Percentiles rank a stretch among this genome's conserved stretches.
Evolutionary conservation across 352 stramenopile species (phyloP).

Genomic region (Globisporangium uncinulatum): DNA sequence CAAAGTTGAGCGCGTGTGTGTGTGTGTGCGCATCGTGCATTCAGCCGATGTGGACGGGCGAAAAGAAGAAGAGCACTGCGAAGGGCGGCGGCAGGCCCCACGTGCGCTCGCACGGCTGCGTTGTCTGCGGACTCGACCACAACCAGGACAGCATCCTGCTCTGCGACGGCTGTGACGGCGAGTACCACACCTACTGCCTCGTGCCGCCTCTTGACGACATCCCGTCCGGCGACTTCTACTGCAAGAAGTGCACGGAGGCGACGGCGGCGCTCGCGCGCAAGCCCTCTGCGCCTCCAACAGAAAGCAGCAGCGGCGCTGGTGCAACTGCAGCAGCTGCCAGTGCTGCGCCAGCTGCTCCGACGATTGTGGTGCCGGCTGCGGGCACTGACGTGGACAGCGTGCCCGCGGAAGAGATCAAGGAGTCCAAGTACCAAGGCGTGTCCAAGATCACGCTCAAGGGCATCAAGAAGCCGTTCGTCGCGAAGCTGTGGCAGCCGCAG

Average conservation of each 20-base stretch:
- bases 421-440: constrained; percentile 77
- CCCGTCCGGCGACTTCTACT: constrained; percentile 79
- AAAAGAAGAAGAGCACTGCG: constrained; percentile 10
- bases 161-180: constrained; percentile 79
- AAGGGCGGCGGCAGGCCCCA: constrained; percentile 16
- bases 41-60: constrained; percentile 9
- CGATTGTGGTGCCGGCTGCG: neutral
- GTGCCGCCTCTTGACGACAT: constrained; percentile 66
- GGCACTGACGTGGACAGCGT: constrained; percentile 11
- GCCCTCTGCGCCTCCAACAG: constrained; percentile 3
- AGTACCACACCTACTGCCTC: constrained; percentile 86
- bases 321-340: too few species aligned
- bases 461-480: constrained; percentile 78
- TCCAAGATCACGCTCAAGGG: constrained; percentile 76
- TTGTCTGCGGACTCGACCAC: constrained; percentile 63
- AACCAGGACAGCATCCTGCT: constrained; percentile 79
- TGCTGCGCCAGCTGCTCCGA: neutral
- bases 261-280: constrained; percentile 38
- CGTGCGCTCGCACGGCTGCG: constrained; percentile 44
- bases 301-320: neutral
- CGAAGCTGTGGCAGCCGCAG: constrained; percentile 45
- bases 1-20: too few species aligned
- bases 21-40: neutral
- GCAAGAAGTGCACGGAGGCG: constrained; percentile 53
- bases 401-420: constrained; percentile 40